Evolutionary conservation across 768 basidiomycete species (phyloP), one percentile per base, ranked within the genome.

Genomic region (Lactarius vividus): DNA sequence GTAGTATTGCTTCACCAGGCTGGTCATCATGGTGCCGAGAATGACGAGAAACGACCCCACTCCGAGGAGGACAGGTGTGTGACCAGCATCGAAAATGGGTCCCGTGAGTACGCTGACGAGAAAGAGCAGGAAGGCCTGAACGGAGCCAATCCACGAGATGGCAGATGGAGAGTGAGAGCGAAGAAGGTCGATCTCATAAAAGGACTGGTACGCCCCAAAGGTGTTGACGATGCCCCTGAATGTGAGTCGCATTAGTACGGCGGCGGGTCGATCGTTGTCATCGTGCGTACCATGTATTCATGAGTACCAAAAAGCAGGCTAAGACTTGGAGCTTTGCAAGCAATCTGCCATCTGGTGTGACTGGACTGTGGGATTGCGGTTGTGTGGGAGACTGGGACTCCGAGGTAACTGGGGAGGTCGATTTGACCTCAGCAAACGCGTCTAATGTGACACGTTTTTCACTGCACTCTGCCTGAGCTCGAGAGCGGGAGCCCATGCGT

Each of bases 91-190:
- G 37, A 73, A 73, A 29, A 69, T 46, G 54, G 66, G 66, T 16
- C 68, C 68, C 3, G 67, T 64, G 16, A 64, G 58, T 8, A 63
- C 67, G 9, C 69, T 59, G 37, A 69, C 61, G 16, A 63, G 23
- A 20, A 68, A 60, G 10, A 72, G 58, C 23, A 72, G 52, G 37
- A 64, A 72, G 13, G 60, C 65, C 20, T 73, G 72, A 3, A 64
- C 31, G 15, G 68, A 67, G 15, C 72, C 72, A 8, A 73, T 72
- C 72, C 72, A 73, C 2, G 69, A 59, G 11, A 71, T 71, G 10
- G 66, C 53, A 13, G 69, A 70, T 11, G 70, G 66, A 13, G 69
- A 39, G 40, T 59, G 57, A 3, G 60, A 63, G 16, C 61, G 54
- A 4, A 71, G 53, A 26, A 67, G n/a, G 8, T 62, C 10, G 37